Percentiles rank a stretch among this genome's conserved stretches.
Evolutionary conservation across 805 yeast species (phyloP).

Genomic region (Scheffersomyces ergatensis): DNA sequence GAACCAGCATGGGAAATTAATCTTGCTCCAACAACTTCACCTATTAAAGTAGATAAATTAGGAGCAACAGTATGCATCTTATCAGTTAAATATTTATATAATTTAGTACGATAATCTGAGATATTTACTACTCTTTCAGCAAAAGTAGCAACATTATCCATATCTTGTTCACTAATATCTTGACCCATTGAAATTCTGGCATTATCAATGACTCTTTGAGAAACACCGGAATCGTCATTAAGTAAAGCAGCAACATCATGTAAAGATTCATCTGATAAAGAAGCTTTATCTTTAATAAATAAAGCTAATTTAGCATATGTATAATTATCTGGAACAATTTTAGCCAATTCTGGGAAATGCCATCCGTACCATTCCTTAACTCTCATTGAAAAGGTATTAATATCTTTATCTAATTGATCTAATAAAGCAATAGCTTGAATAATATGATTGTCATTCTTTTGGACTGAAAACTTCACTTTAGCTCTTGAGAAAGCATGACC

Average conservation of each 20-base stretch:
- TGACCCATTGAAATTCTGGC: conserved; percentile 99
- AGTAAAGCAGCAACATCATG: conserved; percentile 90
- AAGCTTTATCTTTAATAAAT: conserved; percentile 82
- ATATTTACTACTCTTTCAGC: conserved; percentile 92
- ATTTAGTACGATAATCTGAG: conserved; percentile 82
- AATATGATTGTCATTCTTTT: conserved; percentile 98
- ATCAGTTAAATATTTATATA: conserved; percentile 84
- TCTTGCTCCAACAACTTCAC: conserved; percentile 99
- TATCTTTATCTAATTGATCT: conserved; percentile 97
- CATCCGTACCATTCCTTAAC: conserved; percentile 98
- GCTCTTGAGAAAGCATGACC: conserved; percentile 99
- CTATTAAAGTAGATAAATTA: conserved; percentile 91
- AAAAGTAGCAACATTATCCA: conserved; percentile 85
- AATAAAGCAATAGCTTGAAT: conserved; percentile 97
- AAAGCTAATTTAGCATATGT: conserved; percentile 78
- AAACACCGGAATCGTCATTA: conserved; percentile 86
- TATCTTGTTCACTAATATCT: conserved; percentile 92
- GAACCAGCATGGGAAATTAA: conserved; percentile 98
- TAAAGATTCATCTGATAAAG: conserved; percentile 85
- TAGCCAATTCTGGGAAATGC: conserved; percentile 97
- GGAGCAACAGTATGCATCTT: conserved; percentile 99
- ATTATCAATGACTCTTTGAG: conserved; percentile 88
- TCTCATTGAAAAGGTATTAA: conserved; percentile 96
- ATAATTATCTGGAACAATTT: conserved; percentile 87
- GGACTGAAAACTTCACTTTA: conserved; percentile 97